phyloP scores from a whole-genome alignment of 352 stramenopile species.

The Pythium monospermum region DNA sequence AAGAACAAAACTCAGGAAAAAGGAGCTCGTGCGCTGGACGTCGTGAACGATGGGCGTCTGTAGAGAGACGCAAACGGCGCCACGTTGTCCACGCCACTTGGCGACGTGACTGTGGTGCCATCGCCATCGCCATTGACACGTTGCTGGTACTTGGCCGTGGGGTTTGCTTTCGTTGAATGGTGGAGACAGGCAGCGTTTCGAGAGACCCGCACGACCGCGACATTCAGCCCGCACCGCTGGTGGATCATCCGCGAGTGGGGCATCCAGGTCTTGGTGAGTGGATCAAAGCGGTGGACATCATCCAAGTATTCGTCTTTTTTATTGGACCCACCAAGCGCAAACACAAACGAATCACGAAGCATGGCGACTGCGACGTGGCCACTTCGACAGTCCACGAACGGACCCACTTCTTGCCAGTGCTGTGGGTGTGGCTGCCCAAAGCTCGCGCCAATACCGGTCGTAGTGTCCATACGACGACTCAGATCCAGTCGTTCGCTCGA shows the following conservation, averaged over 20 bases:
- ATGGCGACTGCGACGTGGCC: conserved; percentile 59
- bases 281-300: conserved; percentile 59
- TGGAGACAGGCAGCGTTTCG: conserved; percentile 37
- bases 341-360: conserved; percentile 62
- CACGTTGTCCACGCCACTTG: conserved; percentile 1
- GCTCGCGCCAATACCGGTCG: too few species aligned
- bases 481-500: conserved; percentile 54
- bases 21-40: conserved; percentile 1
- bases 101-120: too few species aligned
- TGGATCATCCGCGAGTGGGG: conserved; percentile 52
- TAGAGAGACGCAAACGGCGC: not conserved
- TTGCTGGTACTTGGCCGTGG: not conserved
- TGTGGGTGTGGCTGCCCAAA: too few species aligned
- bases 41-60: too few species aligned
- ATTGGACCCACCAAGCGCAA: conserved; percentile 66
- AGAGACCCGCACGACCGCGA: conserved; percentile 42
- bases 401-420: conserved; percentile 44
- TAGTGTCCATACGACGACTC: too few species aligned
- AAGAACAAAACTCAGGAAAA: conserved; percentile 15
- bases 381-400: conserved; percentile 59
- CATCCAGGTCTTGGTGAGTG: conserved; percentile 56
- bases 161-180: not conserved
- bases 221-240: conserved; percentile 60
- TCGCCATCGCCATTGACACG: not conserved
- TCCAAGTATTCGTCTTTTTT: conserved; percentile 75